Evolutionary conservation across 805 yeast species (phyloP), one percentile per base, ranked within the genome.

Genomic region (Yamadazyma tumulicola): DNA sequence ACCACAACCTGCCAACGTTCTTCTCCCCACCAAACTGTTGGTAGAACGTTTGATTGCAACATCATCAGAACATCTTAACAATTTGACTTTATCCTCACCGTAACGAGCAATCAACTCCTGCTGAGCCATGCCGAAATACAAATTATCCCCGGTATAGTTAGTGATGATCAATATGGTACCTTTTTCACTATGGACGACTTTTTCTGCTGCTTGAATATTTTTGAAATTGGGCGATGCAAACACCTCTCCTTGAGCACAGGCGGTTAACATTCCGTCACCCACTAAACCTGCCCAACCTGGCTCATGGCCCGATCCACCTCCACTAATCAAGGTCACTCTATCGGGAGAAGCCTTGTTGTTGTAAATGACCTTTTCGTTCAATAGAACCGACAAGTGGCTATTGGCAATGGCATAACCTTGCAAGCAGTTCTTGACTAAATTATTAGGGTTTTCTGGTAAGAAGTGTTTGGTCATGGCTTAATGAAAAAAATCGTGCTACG

Each of bases 281-380:
- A 64, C 69, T 30, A 63, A 52, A 0, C 70, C 70, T 35, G 57
- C 52, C 58, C 60, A 60, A 1, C 68, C 68, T 5, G 70, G 70
- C 38, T 64, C 70, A 39, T 64, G 70, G 12, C 70, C 70, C 6
- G 69, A 63, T 4, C 72, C 72, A 14, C 70, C 70, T 10, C 70
- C 70, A 37, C 59, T 49, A 24, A 64, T 61, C 18, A 64, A 41
- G 1, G 64, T 42, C 9, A 63, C 65, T 19, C 50, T 52, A 1
- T 34, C 23, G 1, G 37, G 25, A 33, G 55, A 55, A 31, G 46
- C 48, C 19, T 50, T 37, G 37, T 56, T 56, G 45, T 64, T 54
- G 52, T 47, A 67, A 5, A 67, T 34, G 18, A 67, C 69, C 32
- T 64, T 55, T 41, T 65, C 70, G 31, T 59, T 48, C 19, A 61